phyloP scores from a whole-genome alignment of 1,284 basidiomycete genomes.

The Anthracocystis walkeri region DNA sequence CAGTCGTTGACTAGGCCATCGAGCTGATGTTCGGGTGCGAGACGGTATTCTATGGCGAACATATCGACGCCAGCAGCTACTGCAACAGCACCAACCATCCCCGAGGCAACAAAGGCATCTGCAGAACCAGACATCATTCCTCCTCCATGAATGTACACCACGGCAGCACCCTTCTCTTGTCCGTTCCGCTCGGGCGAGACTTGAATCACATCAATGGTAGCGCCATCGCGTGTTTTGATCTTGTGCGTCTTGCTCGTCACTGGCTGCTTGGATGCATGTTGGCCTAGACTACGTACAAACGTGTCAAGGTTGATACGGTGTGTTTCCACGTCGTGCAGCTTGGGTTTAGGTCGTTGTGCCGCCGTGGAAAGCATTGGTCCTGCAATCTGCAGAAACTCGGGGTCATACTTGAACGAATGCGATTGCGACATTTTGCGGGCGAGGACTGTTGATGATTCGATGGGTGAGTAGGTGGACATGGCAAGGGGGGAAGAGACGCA shows the following conservation, averaged over 20 bases:
- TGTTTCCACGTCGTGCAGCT: conserved; percentile 18
- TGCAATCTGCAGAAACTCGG: conserved; percentile 21
- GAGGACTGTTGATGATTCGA: not conserved
- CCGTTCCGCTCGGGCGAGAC: conserved; percentile 22
- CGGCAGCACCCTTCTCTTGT: conserved; percentile 21
- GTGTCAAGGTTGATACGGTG: conserved; percentile 12
- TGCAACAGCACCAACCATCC: not conserved
- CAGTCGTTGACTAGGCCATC: conserved; percentile 32
- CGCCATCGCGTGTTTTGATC: conserved; percentile 30
- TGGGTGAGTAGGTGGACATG: not conserved
- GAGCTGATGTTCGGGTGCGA: conserved; percentile 23
- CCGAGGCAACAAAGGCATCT: conserved; percentile 5
- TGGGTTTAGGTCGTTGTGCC: conserved; percentile 8
- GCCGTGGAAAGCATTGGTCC: conserved; percentile 18
- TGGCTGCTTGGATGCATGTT: conserved; percentile 4
- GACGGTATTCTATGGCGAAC: conserved; percentile 34
- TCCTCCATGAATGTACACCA: conserved; percentile 32
- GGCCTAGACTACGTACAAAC: not conserved
- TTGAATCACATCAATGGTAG: conserved; percentile 24
- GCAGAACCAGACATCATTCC: conserved; percentile 34
- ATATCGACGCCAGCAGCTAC: conserved; percentile 11
- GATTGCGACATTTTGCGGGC: conserved; percentile 7
- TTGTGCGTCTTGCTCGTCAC: conserved; percentile 24
- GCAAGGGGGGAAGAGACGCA: not conserved
- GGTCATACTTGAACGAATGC: conserved; percentile 19